Percentiles rank a stretch among this genome's conserved stretches.
Conservation (phyloP, 805 yeast genomes). For the Myxozyma sirexii region DNA sequence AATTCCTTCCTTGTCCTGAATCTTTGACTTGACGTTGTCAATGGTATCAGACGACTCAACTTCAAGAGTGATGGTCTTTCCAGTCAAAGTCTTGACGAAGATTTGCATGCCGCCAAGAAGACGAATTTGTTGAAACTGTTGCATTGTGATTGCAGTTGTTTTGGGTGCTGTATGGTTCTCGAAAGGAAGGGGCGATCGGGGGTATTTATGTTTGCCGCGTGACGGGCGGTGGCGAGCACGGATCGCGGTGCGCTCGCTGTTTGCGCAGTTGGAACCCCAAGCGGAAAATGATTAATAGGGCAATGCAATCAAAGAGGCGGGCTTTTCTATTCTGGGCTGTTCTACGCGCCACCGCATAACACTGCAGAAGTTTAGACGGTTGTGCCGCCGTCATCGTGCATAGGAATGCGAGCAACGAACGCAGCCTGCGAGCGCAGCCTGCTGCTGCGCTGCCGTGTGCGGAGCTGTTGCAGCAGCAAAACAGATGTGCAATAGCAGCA, state of each 20-base stretch:
- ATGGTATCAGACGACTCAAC: slow-evolving; percentile 94
- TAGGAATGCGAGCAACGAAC: no score
- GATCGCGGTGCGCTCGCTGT: no score
- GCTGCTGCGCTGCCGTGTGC: neutral
- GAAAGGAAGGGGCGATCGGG: slow-evolving; percentile 1
- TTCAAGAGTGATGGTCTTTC: slow-evolving; percentile 85
- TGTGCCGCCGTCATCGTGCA: neutral
- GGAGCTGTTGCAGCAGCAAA: neutral
- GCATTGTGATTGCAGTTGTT: no score
- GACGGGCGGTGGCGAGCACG: slow-evolving; percentile 1
- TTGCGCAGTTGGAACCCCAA: neutral
- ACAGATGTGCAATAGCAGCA: neutral
- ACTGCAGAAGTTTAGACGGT: neutral
- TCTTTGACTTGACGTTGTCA: slow-evolving; percentile 92
- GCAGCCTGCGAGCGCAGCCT: no score
- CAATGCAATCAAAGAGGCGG: neutral
- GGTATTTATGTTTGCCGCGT: slow-evolving; percentile 3
- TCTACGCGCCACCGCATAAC: neutral
- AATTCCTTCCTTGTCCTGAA: slow-evolving; percentile 94
- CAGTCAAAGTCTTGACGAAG: slow-evolving; percentile 86
- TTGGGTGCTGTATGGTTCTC: no score
- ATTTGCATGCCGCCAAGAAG: slow-evolving; percentile 99
- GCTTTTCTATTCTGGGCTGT: neutral
- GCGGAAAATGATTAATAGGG: neutral
- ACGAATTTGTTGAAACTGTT: no score